phyloP scores from a whole-genome alignment of 2,329 filamentous ascomycete genomes.

The Penicillium sp. region DNA sequence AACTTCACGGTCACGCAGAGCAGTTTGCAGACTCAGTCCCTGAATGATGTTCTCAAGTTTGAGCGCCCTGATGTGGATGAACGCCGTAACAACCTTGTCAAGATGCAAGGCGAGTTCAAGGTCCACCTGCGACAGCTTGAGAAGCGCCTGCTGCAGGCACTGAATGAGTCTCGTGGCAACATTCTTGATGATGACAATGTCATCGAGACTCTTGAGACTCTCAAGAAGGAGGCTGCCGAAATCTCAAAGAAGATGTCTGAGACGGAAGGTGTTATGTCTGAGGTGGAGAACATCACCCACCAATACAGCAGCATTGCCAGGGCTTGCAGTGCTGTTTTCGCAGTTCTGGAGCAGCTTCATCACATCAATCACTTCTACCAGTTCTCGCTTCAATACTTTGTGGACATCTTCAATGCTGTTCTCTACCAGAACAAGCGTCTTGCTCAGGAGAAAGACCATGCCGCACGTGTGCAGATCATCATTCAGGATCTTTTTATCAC shows the following conservation, averaged over 20 bases:
- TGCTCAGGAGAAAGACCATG: slow-evolving; percentile 71
- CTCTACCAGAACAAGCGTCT: slow-evolving; percentile 78
- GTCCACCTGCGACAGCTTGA: slow-evolving; percentile 95
- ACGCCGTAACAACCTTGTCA: slow-evolving; percentile 94
- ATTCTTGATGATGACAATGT: slow-evolving; percentile 98
- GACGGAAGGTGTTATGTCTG: slow-evolving; percentile 96
- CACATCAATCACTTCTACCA: slow-evolving; percentile 99
- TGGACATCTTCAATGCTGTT: slow-evolving; percentile 95
- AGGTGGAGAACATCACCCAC: slow-evolving; percentile 93
- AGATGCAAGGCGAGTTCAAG: slow-evolving; percentile 98
- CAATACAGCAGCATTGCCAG: slow-evolving; percentile 92
- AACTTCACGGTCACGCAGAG: slow-evolving; percentile 99
- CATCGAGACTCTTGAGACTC: slow-evolving; percentile 93
- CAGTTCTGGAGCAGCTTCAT: slow-evolving; percentile 93
- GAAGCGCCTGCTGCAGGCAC: slow-evolving; percentile 87
- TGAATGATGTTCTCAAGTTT: slow-evolving; percentile 96
- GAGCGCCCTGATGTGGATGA: slow-evolving; percentile 97
- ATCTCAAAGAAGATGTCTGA: slow-evolving; percentile 96
- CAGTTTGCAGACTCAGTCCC: slow-evolving; percentile 95
- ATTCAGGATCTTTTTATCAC: slow-evolving; percentile 89
- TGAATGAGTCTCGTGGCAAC: slow-evolving; percentile 96
- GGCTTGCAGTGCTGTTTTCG: slow-evolving; percentile 96
- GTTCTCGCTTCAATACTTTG: slow-evolving; percentile 97
- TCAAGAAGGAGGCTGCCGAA: slow-evolving; percentile 96
- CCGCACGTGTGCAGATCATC: slow-evolving; percentile 82